A percentile compares a stretch with the other conserved stretches of the same genome.
Evolutionary conservation across 441 rosid genomes (phyloP).

Genomic region (Adansonia grandidieri): DNA sequence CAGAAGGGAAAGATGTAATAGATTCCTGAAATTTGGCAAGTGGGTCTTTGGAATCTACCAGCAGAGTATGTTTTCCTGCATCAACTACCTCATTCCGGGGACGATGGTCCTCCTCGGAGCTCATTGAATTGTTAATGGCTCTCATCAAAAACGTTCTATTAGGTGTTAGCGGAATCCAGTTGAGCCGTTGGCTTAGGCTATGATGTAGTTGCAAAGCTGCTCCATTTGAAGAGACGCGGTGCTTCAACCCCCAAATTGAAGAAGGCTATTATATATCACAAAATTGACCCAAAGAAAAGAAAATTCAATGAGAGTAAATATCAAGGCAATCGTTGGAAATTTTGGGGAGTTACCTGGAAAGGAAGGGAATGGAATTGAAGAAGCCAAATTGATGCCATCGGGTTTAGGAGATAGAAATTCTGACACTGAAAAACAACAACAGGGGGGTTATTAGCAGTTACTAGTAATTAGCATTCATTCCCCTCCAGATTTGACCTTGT

Average conservation of each 20-base stretch:
- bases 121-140: slow-evolving; percentile 41
- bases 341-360: slow-evolving; percentile 45
- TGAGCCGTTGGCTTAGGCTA: slow-evolving; percentile 20
- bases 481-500: neutral
- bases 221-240: slow-evolving; percentile 39
- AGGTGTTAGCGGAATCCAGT: slow-evolving; percentile 33
- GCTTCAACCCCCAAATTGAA: slow-evolving; percentile 39
- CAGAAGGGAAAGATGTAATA: slow-evolving; percentile 57
- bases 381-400: slow-evolving; percentile 57
- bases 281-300: neutral
- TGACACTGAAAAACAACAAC: slow-evolving; percentile 27
- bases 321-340: neutral
- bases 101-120: slow-evolving; percentile 37
- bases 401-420: neutral
- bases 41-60: slow-evolving; percentile 30
- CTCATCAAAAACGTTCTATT: slow-evolving; percentile 33
- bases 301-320: neutral
- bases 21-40: slow-evolving; percentile 45
- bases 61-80: slow-evolving; percentile 21
- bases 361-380: slow-evolving; percentile 47
- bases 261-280: slow-evolving; percentile 32
- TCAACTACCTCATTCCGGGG: slow-evolving; percentile 31
- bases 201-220: slow-evolving; percentile 26
- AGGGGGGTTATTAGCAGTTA: too few relatives aligned
- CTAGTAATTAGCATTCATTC: neutral